Conservation (phyloP, 805 yeast genomes). For the Kazachstania taianensis region DNA sequence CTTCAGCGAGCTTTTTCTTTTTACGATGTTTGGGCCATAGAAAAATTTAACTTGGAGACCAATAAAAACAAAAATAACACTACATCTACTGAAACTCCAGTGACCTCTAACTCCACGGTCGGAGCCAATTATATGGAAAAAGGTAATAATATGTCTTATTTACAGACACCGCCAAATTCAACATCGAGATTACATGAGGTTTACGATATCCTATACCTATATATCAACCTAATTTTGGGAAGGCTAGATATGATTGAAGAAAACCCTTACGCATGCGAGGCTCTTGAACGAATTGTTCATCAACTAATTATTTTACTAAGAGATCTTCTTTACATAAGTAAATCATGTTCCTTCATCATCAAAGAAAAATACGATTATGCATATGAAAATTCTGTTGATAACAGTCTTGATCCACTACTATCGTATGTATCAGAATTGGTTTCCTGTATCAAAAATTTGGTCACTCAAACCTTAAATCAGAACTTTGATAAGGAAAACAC, state of each 20-base stretch:
- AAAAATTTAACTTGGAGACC: slow-evolving; percentile 38
- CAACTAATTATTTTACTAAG: slow-evolving; percentile 56
- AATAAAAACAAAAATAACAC: slow-evolving; percentile 8
- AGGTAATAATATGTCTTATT: slow-evolving; percentile 11
- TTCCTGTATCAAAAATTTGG: slow-evolving; percentile 51
- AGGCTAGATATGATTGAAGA: slow-evolving; percentile 69
- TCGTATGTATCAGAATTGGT: slow-evolving; percentile 57
- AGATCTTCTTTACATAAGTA: slow-evolving; percentile 54
- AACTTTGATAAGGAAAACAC: slow-evolving; percentile 12
- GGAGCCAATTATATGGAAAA: not conserved
- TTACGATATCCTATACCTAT: slow-evolving; percentile 46
- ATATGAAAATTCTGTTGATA: slow-evolving; percentile 26
- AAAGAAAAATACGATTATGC: slow-evolving; percentile 24
- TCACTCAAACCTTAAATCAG: slow-evolving; percentile 43
- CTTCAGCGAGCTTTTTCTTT: slow-evolving; percentile 54
- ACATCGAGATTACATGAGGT: slow-evolving; percentile 55
- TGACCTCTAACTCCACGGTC: not conserved
- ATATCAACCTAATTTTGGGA: slow-evolving; percentile 62
- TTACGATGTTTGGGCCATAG: slow-evolving; percentile 62
- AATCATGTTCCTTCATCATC: slow-evolving; percentile 33
- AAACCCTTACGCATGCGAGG: slow-evolving; percentile 58
- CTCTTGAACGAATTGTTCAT: slow-evolving; percentile 54
- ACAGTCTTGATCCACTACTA: slow-evolving; percentile 46
- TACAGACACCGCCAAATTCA: slow-evolving; percentile 50
- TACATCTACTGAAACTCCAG: not conserved